These are phyloP conservation scores for Colletotrichum paranaense DNA, from an alignment of 2,329 filamentous ascomycete genomes.

Conservation along the genomic window DNA sequence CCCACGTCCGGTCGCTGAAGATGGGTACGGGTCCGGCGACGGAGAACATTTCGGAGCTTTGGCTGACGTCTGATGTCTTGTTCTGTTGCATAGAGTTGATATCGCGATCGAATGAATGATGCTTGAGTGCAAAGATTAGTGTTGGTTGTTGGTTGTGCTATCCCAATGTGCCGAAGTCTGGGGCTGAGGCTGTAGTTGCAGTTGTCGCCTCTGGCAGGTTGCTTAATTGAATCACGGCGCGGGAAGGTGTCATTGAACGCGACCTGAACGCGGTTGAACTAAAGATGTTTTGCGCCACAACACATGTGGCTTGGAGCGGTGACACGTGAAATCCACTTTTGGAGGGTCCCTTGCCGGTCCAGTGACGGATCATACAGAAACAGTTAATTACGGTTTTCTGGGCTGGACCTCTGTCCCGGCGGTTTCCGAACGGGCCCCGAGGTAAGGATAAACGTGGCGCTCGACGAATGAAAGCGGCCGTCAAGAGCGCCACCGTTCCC, in stretches of 20 bases:
- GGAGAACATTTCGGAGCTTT: conserved; percentile 51
- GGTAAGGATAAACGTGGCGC: conserved; percentile 10
- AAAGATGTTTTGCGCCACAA: neutral
- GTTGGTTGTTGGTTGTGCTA: neutral
- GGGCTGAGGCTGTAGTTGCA: neutral
- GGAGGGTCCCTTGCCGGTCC: neutral
- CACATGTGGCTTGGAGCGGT: conserved; percentile 5
- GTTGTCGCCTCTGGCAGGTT: neutral
- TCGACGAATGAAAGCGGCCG: conserved; percentile 19
- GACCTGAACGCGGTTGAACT: conserved; percentile 18
- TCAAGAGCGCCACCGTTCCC: conserved; percentile 2
- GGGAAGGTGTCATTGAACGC: conserved; percentile 13
- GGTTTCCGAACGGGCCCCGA: conserved; percentile 33
- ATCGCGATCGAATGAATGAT: neutral
- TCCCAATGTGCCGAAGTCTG: neutral
- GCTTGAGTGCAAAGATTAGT: conserved; percentile 7
- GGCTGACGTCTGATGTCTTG: conserved; percentile 40
- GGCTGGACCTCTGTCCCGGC: conserved; percentile 16
- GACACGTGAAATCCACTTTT: conserved; percentile 22
- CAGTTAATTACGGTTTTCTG: neutral
- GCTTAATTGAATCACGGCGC: conserved; percentile 16
- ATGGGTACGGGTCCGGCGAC: conserved; percentile 52
- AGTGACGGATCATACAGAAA: neutral
- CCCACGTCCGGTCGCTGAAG: conserved; percentile 55
- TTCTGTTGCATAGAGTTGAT: conserved; percentile 45